Conservation (phyloP, 148 eudicot species). For the Dianthus caryophyllus region DNA sequence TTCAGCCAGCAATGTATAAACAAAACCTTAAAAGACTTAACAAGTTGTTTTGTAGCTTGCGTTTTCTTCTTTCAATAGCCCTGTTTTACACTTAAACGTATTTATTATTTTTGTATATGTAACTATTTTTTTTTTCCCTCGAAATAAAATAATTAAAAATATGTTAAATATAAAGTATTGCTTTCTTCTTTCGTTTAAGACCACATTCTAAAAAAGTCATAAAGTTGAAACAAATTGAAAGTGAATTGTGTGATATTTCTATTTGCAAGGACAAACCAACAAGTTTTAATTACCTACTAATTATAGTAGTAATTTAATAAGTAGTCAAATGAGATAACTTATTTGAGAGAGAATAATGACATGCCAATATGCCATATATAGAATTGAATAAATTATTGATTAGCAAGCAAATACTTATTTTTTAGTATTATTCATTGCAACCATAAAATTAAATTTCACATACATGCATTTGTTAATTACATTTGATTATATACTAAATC, state of each 20-base stretch:
- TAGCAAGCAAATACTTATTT: too few relatives aligned
- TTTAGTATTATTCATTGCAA: too few relatives aligned
- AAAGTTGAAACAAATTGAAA: not conserved
- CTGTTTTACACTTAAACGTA: not conserved
- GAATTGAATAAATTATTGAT: too few relatives aligned
- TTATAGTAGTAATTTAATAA: not conserved
- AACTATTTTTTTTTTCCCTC: not conserved
- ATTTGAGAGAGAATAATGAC: too few relatives aligned
- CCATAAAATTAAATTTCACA: too few relatives aligned
- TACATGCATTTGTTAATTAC: too few relatives aligned
- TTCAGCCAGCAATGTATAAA: not conserved
- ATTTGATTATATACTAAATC: too few relatives aligned
- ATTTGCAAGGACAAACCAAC: slow-evolving; percentile 4
- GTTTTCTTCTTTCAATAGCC: not conserved
- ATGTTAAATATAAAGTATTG: not conserved
- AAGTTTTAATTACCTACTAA: not conserved
- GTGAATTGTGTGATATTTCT: not conserved
- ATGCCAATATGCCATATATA: too few relatives aligned
- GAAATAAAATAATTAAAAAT: not conserved
- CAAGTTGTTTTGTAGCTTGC: not conserved
- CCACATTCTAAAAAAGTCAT: not conserved
- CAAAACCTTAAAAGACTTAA: not conserved
- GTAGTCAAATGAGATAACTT: not conserved
- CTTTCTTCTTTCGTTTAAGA: not conserved
- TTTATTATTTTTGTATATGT: not conserved